phyloP scores from a whole-genome alignment of 2,329 filamentous ascomycete genomes.

The Xylaria sp. region DNA sequence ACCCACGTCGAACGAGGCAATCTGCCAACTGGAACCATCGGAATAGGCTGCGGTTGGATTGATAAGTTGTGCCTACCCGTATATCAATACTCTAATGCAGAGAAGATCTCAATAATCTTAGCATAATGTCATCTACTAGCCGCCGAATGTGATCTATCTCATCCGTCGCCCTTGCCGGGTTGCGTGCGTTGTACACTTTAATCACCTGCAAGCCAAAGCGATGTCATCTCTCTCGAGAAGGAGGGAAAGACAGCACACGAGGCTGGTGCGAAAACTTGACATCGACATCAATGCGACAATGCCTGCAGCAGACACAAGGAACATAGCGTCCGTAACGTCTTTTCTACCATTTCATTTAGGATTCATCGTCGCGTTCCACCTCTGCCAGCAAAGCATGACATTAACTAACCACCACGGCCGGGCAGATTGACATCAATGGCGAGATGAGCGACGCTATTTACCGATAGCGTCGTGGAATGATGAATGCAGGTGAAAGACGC shows the following conservation, averaged over 20 bases:
- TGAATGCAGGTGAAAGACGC: slow-evolving; percentile 28
- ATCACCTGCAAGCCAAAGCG: slow-evolving; percentile 27
- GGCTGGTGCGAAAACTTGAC: slow-evolving; percentile 23
- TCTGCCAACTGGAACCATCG: slow-evolving; percentile 1
- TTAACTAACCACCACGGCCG: slow-evolving; percentile 15
- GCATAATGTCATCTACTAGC: slow-evolving; percentile 17
- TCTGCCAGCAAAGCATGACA: slow-evolving; percentile 36
- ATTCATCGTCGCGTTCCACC: slow-evolving; percentile 11
- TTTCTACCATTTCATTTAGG: slow-evolving; percentile 20
- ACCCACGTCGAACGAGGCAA: slow-evolving; percentile 1
- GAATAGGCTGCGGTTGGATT: slow-evolving; percentile 5
- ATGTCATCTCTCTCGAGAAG: slow-evolving; percentile 25
- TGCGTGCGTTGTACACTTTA: slow-evolving; percentile 29
- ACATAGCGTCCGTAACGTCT: slow-evolving; percentile 9
- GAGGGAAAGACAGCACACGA: slow-evolving; percentile 34
- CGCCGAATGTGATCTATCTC: slow-evolving; percentile 20
- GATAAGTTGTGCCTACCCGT: slow-evolving; percentile 10
- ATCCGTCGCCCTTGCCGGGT: slow-evolving; percentile 12
- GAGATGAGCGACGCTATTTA: slow-evolving; percentile 22
- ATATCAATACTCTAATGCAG: slow-evolving; percentile 13
- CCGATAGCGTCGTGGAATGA: slow-evolving; percentile 21
- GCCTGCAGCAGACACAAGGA: slow-evolving; percentile 13
- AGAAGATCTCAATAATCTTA: slow-evolving; percentile 11
- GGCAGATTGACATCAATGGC: slow-evolving; percentile 16
- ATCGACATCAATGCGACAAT: slow-evolving; percentile 21